Conservation (phyloP, 176 grass and related monocot species). For the Urochloa ruziziensis region DNA sequence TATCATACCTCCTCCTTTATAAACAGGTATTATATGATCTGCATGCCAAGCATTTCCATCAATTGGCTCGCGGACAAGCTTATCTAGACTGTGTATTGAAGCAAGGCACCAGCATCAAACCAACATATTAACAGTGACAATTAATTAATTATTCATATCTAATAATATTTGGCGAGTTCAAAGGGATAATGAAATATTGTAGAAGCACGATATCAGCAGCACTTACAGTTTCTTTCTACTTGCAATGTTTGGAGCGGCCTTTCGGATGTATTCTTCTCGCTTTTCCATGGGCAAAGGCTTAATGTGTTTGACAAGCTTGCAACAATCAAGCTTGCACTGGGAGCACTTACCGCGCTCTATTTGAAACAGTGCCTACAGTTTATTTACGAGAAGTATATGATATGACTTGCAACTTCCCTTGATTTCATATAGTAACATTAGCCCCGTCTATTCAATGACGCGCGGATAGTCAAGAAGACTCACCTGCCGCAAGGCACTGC, state of each 20-base stretch:
- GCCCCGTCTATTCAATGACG: not conserved
- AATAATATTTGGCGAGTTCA: not conserved
- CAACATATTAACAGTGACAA: slow-evolving; percentile 24
- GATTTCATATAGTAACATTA: not conserved
- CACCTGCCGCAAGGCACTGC: slow-evolving; percentile 73
- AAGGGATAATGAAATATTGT: not conserved
- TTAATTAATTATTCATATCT: not conserved
- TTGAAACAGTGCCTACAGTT: slow-evolving; percentile 75
- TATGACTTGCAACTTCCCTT: not conserved
- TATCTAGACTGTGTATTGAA: slow-evolving; percentile 55
- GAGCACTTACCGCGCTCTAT: slow-evolving; percentile 77
- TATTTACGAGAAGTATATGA: slow-evolving; percentile 25
- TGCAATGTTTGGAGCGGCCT: slow-evolving; percentile 80
- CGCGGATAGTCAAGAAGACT: slow-evolving; percentile 6
- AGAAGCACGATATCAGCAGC: slow-evolving; percentile 20
- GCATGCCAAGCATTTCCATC: slow-evolving; percentile 91
- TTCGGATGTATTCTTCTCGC: slow-evolving; percentile 69
- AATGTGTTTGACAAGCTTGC: slow-evolving; percentile 68
- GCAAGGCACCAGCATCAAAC: slow-evolving; percentile 22
- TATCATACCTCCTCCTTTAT: slow-evolving; percentile 83
- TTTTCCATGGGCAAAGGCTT: slow-evolving; percentile 53
- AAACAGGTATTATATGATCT: slow-evolving; percentile 87
- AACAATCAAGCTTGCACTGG: slow-evolving; percentile 86
- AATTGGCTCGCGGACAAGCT: slow-evolving; percentile 65
- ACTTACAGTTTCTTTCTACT: slow-evolving; percentile 79